Base-by-base conservation (phyloP, 2,329 filamentous ascomycete genomes). In the Huntiella savannae region DNA sequence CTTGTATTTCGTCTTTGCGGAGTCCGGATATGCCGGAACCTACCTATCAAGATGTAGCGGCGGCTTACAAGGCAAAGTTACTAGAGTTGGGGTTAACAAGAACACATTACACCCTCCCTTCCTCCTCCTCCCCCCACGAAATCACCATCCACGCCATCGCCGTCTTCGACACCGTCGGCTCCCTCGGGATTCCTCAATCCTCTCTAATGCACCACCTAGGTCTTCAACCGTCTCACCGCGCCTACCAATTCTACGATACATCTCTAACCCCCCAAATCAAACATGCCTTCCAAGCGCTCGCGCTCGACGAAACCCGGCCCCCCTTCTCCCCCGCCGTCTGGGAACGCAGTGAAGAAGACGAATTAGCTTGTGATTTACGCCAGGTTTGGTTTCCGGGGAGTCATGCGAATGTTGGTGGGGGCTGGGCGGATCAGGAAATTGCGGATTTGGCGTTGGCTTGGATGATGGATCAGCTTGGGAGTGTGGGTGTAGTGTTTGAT, bases 321-420 rank as follows among this genome's bases (percentile, higher is more conserved):
- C 65, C 70, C 0, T 77, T 75, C 49, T 60, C 58, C n/a, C 70
- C 71, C 10, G 68, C 71, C 2, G 57, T 75, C 1, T 75, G 69
- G 71, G 67, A 72, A 52, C 60, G 65, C 15, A 34, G 38, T 37
- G 44, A 49, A 12, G 19, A 19, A 4, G 48, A 46, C 15, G 44
- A 46, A 33, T 28, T 44, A 11, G 36, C 36, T n/a, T 50, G 45
- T 1, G 62, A 70, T 49, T 58, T 70, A 39, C 61, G 66, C 22
- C 68, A 70, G 51, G 66, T 69, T 10, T 79, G 75, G 75, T 85
- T 86, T 54, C 75, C 80, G 0, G 80, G 80, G 5, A 73, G 71
- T 43, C 81, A 86, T 55, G 74, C 68, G 8, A 80, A 83, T 53
- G 73, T 81, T 40, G 79, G 79, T 4, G 79, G 79, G 32, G 79